Conservation (phyloP, 2,329 filamentous ascomycete genomes). For the Cercospora sp. region DNA sequence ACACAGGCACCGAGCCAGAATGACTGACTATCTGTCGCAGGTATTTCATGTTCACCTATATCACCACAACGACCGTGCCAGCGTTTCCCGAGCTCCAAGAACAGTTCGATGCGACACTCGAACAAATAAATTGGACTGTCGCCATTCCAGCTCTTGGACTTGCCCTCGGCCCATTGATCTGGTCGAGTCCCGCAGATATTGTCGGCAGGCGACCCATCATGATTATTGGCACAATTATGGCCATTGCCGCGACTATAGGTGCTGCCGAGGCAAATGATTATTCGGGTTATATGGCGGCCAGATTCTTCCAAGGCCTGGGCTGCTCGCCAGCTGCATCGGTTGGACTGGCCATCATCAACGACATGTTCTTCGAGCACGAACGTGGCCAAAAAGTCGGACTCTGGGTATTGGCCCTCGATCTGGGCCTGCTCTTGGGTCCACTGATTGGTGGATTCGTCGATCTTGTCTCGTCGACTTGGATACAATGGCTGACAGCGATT, state of each 20-base stretch:
- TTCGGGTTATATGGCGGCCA: constrained; percentile 24
- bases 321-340: constrained; percentile 26
- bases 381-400: constrained; percentile 26
- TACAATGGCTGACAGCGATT: constrained; percentile 26
- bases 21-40: neutral
- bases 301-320: constrained; percentile 27
- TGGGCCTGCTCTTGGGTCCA: constrained; percentile 23
- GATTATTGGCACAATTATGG: constrained; percentile 23
- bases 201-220: constrained; percentile 25
- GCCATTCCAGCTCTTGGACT: constrained; percentile 26
- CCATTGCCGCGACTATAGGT: constrained; percentile 25
- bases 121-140: constrained; percentile 28
- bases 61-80: constrained; percentile 27
- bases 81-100: constrained; percentile 23
- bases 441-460: constrained; percentile 25
- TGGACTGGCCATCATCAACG: constrained; percentile 26
- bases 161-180: constrained; percentile 20
- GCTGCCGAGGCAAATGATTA: constrained; percentile 18
- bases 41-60: constrained; percentile 29
- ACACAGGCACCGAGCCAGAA: neutral
- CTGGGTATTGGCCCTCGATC: constrained; percentile 26
- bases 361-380: constrained; percentile 27
- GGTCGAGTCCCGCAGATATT: constrained; percentile 27
- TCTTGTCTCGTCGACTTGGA: constrained; percentile 22
- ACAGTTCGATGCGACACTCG: constrained; percentile 21